A percentile compares a stretch with the other conserved stretches of the same genome.
Conservation (phyloP, 2,329 filamentous ascomycete genomes). For the Lachnellula cervina region DNA sequence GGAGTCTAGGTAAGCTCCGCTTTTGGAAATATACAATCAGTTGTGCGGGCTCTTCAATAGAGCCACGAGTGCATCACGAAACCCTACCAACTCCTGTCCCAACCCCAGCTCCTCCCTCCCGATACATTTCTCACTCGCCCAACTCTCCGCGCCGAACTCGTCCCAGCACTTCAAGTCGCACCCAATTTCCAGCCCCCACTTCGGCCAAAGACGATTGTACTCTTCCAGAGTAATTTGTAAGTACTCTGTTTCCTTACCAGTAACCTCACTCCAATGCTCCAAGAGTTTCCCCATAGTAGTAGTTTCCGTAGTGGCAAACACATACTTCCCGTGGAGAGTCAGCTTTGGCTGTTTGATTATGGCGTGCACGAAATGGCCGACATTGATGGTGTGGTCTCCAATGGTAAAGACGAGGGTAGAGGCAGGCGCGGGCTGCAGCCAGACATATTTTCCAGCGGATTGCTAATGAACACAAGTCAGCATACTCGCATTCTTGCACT, state of each 20-base stretch:
- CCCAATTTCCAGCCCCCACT: slow-evolving; percentile 9
- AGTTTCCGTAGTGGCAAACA: slow-evolving; percentile 23
- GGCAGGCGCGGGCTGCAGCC: slow-evolving; percentile 23
- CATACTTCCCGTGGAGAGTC: slow-evolving; percentile 23
- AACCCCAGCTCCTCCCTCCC: slow-evolving; percentile 45
- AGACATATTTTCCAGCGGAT: slow-evolving; percentile 20
- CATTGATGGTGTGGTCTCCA: slow-evolving; percentile 28
- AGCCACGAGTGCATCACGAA: too few species aligned
- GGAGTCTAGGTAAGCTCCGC: too few species aligned
- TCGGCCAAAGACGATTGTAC: slow-evolving; percentile 27
- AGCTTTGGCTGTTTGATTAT: slow-evolving; percentile 29
- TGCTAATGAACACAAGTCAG: too few species aligned
- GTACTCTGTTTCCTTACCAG: slow-evolving; percentile 19
- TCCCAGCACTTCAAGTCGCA: too few species aligned
- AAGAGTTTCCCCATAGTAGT: slow-evolving; percentile 26
- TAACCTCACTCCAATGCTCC: slow-evolving; percentile 26
- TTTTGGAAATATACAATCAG: too few species aligned
- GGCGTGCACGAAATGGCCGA: slow-evolving; percentile 30
- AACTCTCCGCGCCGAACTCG: too few species aligned
- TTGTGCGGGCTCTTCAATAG: too few species aligned
- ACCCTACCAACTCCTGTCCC: slow-evolving; percentile 51
- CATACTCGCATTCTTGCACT: too few species aligned
- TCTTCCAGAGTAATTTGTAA: slow-evolving; percentile 20
- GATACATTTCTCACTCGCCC: too few species aligned
- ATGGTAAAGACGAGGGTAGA: slow-evolving; percentile 27